A percentile compares a stretch with the other conserved stretches of the same genome.
These are phyloP conservation scores for Termitomyces eurrhizus DNA, from an alignment of 768 basidiomycete species.

Conservation along the genomic window DNA sequence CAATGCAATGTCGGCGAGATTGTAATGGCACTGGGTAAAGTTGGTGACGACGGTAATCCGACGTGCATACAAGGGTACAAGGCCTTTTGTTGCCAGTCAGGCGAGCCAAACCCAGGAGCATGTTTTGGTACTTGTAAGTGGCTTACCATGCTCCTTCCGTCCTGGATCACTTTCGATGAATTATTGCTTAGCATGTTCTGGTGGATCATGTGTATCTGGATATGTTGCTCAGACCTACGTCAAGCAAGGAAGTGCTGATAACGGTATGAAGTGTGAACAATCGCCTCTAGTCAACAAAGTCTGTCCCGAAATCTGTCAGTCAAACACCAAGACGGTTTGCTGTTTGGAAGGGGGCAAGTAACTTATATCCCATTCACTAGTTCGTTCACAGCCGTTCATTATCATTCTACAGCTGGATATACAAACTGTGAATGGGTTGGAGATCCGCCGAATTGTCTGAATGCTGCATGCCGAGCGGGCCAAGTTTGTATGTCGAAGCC, in stretches of 20 bases:
- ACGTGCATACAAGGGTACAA: constrained; percentile 1
- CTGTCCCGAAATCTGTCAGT: not conserved
- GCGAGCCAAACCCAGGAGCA: not conserved
- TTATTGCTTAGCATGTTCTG: not conserved
- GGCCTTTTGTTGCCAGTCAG: not conserved
- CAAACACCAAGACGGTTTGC: constrained; percentile 1
- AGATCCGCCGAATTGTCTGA: not conserved
- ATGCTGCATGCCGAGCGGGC: not conserved
- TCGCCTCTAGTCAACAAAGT: not conserved
- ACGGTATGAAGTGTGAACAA: not conserved
- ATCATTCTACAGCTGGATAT: not conserved
- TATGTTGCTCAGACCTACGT: not conserved
- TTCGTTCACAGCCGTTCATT: not conserved
- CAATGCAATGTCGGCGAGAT: not conserved
- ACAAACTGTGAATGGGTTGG: constrained; percentile 1
- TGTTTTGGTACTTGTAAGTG: not conserved
- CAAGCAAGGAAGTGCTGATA: constrained; percentile 1
- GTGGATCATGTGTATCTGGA: not conserved
- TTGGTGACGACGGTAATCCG: not conserved
- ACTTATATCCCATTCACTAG: not conserved
- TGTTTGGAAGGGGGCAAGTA: not conserved
- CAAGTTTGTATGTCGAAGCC: not conserved
- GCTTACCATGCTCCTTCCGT: not conserved
- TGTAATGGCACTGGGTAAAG: not conserved
- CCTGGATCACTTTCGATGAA: not conserved